Conservation (phyloP, 2,329 filamentous ascomycete species). For the Trichoderma oligosporum region DNA sequence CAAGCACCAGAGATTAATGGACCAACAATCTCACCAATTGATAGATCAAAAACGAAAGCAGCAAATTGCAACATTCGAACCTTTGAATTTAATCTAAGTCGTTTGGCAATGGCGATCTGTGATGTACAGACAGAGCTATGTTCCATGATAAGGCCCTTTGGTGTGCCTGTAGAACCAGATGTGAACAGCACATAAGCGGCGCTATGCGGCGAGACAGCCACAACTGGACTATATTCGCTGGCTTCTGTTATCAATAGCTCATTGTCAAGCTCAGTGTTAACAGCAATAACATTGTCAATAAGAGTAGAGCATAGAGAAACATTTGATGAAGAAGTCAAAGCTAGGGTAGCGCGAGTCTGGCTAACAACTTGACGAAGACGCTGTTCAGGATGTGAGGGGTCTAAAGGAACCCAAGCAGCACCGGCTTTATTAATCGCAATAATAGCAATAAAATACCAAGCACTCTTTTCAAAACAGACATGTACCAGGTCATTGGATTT, state of each 20-base stretch:
- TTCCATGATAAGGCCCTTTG: slow-evolving; percentile 16
- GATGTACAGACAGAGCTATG: slow-evolving; percentile 14
- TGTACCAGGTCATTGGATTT: slow-evolving; percentile 21
- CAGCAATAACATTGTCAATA: slow-evolving; percentile 9
- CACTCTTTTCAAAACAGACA: slow-evolving; percentile 32
- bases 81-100: not conserved
- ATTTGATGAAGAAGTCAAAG: slow-evolving; percentile 17
- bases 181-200: slow-evolving; percentile 14
- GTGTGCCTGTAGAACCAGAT: slow-evolving; percentile 8
- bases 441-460: slow-evolving; percentile 23
- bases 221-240: not conserved
- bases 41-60: slow-evolving; percentile 19
- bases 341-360: slow-evolving; percentile 13
- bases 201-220: slow-evolving; percentile 3
- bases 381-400: slow-evolving; percentile 20
- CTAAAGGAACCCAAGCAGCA: slow-evolving; percentile 23
- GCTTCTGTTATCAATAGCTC: not conserved
- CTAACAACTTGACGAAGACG: slow-evolving; percentile 17
- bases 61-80: slow-evolving; percentile 18
- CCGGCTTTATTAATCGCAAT: slow-evolving; percentile 24
- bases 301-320: slow-evolving; percentile 23
- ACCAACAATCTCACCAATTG: slow-evolving; percentile 19
- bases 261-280: not conserved
- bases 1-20: slow-evolving; percentile 13
- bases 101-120: not conserved